A percentile compares a stretch with the other conserved stretches of the same genome.
These are phyloP conservation scores for Talaromyces sp. DNA, from an alignment of 2,329 filamentous ascomycete species.

Conservation along the genomic window DNA sequence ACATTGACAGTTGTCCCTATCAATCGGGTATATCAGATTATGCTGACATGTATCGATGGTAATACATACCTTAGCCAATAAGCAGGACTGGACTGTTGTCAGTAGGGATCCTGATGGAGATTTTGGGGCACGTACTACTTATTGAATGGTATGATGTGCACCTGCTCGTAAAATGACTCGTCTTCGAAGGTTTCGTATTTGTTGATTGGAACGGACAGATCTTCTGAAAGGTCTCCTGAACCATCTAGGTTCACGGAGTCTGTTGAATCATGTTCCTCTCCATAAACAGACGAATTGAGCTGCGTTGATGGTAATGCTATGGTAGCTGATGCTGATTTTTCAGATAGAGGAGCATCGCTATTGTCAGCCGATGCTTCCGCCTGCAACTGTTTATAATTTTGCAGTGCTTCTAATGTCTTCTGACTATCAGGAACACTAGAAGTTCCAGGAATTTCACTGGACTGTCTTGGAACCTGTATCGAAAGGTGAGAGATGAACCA, in stretches of 20 bases:
- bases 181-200: not conserved
- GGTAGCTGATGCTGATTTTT: not conserved
- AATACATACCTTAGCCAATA: conserved; percentile 19
- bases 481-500: not conserved
- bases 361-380: not conserved
- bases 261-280: not conserved
- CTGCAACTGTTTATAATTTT: not conserved
- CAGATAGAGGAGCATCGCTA: not conserved
- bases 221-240: not conserved
- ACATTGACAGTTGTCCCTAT: conserved; percentile 72
- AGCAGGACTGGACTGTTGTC: conserved; percentile 3
- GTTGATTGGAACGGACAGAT: not conserved
- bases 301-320: not conserved
- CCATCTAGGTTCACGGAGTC: not conserved
- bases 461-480: not conserved
- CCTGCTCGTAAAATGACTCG: not conserved
- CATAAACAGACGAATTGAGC: not conserved
- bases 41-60: conserved; percentile 1
- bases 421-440: not conserved
- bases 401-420: not conserved
- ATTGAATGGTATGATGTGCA: conserved; percentile 7
- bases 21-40: conserved; percentile 1
- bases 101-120: not conserved
- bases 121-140: conserved; percentile 8
- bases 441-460: no score